These are phyloP conservation scores for Teratosphaeria zuluensis DNA, from an alignment of 2,329 filamentous ascomycete genomes.

Conservation along the genomic window DNA sequence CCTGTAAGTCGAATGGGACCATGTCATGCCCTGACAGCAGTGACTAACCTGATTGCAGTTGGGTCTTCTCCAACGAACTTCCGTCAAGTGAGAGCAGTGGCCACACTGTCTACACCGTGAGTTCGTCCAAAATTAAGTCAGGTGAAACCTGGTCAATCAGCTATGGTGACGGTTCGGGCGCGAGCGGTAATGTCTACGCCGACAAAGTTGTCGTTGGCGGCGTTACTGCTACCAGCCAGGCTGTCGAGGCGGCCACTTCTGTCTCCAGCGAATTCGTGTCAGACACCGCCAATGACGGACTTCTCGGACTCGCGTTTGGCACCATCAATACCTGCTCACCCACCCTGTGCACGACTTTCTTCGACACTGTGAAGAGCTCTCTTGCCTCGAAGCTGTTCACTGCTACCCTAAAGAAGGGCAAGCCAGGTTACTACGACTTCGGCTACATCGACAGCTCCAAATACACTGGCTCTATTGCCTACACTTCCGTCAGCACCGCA, in stretches of 20 bases:
- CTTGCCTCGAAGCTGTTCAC: conserved; percentile 49
- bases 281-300: conserved; percentile 47
- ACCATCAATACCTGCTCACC: conserved; percentile 49
- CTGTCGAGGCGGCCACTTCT: conserved; percentile 53
- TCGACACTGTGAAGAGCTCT: conserved; percentile 46
- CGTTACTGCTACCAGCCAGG: conserved; percentile 50
- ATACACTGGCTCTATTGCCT: conserved; percentile 50
- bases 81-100: conserved; percentile 40
- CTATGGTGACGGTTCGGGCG: conserved; percentile 55
- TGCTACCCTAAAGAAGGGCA: conserved; percentile 45
- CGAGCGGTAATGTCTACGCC: conserved; percentile 54
- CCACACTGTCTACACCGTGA: conserved; percentile 48
- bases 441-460: conserved; percentile 48
- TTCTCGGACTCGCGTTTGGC: conserved; percentile 52
- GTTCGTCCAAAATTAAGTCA: conserved; percentile 29
- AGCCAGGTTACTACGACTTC: conserved; percentile 19
- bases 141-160: conserved; percentile 50
- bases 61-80: conserved; percentile 56
- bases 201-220: conserved; percentile 55
- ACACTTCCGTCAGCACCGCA: conserved; percentile 44
- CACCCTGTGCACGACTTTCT: conserved; percentile 45
- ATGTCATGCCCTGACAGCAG: not conserved
- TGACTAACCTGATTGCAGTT: conserved; percentile 33
- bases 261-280: conserved; percentile 46
- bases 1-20: conserved; percentile 41